Base-by-base conservation (phyloP, 768 basidiomycete species). In the Leucosporidium creatinivorum region DNA sequence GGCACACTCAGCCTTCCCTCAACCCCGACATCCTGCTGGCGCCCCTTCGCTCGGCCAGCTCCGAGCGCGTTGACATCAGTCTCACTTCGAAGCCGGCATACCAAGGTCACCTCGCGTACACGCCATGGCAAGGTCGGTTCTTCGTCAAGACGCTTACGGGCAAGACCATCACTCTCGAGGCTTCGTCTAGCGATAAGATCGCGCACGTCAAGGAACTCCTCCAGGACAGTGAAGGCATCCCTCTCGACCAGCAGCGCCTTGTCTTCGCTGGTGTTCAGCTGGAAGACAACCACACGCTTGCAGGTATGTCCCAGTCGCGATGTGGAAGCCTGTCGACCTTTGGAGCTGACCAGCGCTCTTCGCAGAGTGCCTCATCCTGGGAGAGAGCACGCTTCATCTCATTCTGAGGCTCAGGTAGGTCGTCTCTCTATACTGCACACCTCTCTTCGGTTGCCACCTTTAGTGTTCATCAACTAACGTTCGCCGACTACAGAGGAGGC, bases 91-190 rank as follows among this genome's bases (percentile, higher is more conserved):
- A 23, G 8, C 23, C 21, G 3, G 50, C 7, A 4, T 23, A 51
- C 50, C 50, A 5, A 4, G 21, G 17, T 23, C 50, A n/a, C 3
- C 21, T 3, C 21, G 8, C 21, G 4, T 1, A 5, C 50, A 26
- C 4, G 23, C 23, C 50, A 9, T 23, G 50, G 50, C 6, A 51
- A 51, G 21, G 17, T 23, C 50, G 17, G 6, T 17, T 3, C 21
- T 26, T 8, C 21, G 9, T 23, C 50, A 26, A 23, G 23, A 73
- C 70, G 74, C 79, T 88, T 3, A 88, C 87, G 7, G 86, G 86
- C 58, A 88, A 87, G 83, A 88, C 87, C 57, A 74, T 75, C 50
- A 13, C 8, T 23, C 4, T 51, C 50, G 50, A 23, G 25, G 8
- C n/a, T 23, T 6, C 21, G 8, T 51, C 18, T n/a, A 23, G 23